phyloP scores from a whole-genome alignment of 2,329 filamentous ascomycete genomes.

The Aspergillus pseudonomiae region DNA sequence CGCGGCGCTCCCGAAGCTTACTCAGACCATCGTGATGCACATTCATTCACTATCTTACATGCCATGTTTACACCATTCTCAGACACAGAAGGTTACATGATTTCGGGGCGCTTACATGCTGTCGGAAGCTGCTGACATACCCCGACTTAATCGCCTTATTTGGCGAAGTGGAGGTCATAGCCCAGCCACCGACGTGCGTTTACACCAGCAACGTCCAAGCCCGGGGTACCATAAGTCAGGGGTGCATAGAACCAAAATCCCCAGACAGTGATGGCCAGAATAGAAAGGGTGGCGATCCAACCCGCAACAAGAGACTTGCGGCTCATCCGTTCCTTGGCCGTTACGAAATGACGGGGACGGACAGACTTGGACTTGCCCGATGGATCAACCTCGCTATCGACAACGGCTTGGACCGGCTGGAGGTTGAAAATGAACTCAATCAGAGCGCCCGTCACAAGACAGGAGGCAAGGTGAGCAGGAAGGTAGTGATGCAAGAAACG shows the following conservation, averaged over 20 bases:
- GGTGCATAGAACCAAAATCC: slow-evolving; percentile 94
- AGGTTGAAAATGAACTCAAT: slow-evolving; percentile 96
- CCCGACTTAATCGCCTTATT: slow-evolving; percentile 58
- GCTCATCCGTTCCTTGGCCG: slow-evolving; percentile 79
- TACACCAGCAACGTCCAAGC: slow-evolving; percentile 77
- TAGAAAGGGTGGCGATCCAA: slow-evolving; percentile 76
- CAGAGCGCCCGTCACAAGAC: slow-evolving; percentile 84
- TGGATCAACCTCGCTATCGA: slow-evolving; percentile 50
- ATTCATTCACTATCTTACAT: slow-evolving; percentile 5
- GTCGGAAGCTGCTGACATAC: not conserved
- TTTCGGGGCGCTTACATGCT: not conserved
- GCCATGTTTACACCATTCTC: not conserved
- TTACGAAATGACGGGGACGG: slow-evolving; percentile 60
- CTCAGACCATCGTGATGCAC: not conserved
- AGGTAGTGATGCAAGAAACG: slow-evolving; percentile 98
- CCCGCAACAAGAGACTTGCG: slow-evolving; percentile 74
- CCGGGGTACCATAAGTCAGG: slow-evolving; percentile 92
- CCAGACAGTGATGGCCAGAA: slow-evolving; percentile 69
- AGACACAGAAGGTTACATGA: not conserved
- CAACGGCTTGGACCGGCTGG: slow-evolving; percentile 61
- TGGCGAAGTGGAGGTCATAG: slow-evolving; percentile 98
- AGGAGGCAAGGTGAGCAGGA: slow-evolving; percentile 88
- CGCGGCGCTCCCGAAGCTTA: not conserved
- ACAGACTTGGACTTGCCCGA: slow-evolving; percentile 47
- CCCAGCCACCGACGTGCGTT: slow-evolving; percentile 89